These are phyloP conservation scores for Stenogyne calaminthoides DNA, from an alignment of 305 asterid genomes.

Conservation along the genomic window DNA sequence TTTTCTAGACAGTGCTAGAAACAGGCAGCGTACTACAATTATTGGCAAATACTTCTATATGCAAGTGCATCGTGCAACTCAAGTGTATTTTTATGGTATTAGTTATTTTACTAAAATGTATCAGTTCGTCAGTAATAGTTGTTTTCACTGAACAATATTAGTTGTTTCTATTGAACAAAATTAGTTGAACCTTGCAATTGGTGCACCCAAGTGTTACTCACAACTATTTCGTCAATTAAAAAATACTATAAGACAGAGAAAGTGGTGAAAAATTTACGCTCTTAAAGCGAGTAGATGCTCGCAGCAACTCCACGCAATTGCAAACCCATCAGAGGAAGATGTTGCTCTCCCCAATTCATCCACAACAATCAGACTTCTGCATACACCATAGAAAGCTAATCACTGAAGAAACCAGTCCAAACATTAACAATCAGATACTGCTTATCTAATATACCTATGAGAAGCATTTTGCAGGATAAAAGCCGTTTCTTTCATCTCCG, in stretches of 20 bases:
- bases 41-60: too few species aligned
- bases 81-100: too few species aligned
- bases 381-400: slow-evolving; percentile 33
- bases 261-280: slow-evolving; percentile 54
- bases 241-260: slow-evolving; percentile 8
- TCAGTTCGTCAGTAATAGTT: too few species aligned
- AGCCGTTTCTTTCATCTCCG: slow-evolving; percentile 96
- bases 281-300: slow-evolving; percentile 83
- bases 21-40: neutral
- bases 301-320: slow-evolving; percentile 96
- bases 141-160: too few species aligned
- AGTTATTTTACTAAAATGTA: too few species aligned
- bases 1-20: neutral
- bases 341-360: slow-evolving; percentile 99
- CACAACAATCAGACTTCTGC: slow-evolving; percentile 90
- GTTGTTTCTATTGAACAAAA: too few species aligned
- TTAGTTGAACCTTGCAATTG: too few species aligned
- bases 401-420: slow-evolving; percentile 30
- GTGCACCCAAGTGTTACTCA: too few species aligned
- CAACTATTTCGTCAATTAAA: neutral
- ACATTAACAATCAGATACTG: slow-evolving; percentile 4
- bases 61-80: too few species aligned
- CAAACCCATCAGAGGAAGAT: slow-evolving; percentile 95
- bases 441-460: slow-evolving; percentile 49
- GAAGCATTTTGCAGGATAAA: slow-evolving; percentile 92